A percentile compares a stretch with the other conserved stretches of the same genome.
Conservation (phyloP, 208 protist genomes). For the Kentomonas sorsogonicus region DNA sequence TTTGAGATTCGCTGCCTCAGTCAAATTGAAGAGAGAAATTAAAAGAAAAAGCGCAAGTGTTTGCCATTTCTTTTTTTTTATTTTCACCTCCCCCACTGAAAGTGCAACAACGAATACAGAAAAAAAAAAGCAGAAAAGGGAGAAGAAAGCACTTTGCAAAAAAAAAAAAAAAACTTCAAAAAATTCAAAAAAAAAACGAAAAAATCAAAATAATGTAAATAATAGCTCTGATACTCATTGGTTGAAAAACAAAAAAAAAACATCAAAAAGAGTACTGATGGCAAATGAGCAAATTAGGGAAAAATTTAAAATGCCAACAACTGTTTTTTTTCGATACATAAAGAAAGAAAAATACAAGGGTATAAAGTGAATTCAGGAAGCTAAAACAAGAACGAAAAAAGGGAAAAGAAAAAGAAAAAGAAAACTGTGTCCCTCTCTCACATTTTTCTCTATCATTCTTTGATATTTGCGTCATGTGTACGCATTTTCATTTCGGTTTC, state of each 20-base stretch:
- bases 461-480: too few species aligned
- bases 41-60: constrained; percentile 3
- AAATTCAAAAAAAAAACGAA: background rate
- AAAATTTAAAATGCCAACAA: too few species aligned
- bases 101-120: background rate
- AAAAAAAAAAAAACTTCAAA: background rate
- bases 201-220: background rate
- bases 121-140: constrained; percentile 1
- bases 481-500: too few species aligned
- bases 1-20: background rate
- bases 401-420: too few species aligned
- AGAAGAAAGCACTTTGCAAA: background rate
- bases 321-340: too few species aligned
- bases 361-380: too few species aligned
- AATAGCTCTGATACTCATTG: background rate
- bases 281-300: too few species aligned
- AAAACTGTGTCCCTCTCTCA: too few species aligned
- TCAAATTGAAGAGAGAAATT: background rate
- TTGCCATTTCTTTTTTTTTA: constrained; percentile 4
- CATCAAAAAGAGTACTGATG: background rate
- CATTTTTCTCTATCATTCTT: background rate
- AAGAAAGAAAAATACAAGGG: too few species aligned
- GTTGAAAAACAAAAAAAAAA: constrained; percentile 3
- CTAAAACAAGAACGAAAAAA: too few species aligned
- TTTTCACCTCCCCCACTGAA: background rate